phyloP scores from a whole-genome alignment of 305 asterid species.

The Ilex paraguariensis region DNA sequence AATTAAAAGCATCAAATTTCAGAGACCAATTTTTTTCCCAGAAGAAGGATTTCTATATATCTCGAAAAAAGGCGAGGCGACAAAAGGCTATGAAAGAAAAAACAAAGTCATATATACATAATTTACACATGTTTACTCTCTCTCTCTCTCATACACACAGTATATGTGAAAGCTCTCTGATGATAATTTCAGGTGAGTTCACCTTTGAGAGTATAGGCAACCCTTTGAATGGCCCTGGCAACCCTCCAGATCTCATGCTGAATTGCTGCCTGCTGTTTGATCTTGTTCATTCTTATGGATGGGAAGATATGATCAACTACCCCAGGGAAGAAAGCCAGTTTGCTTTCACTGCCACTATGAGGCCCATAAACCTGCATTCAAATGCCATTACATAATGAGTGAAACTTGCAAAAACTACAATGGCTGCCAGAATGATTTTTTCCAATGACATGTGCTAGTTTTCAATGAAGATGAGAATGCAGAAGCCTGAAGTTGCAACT shows the following conservation, averaged over 20 bases:
- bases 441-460: too few relatives aligned
- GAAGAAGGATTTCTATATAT: too few relatives aligned
- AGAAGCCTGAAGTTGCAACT: too few relatives aligned
- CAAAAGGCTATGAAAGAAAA: too few relatives aligned
- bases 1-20: too few relatives aligned
- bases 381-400: background rate
- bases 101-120: too few relatives aligned
- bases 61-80: too few relatives aligned
- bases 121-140: too few relatives aligned
- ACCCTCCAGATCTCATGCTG: slow-evolving; percentile 84
- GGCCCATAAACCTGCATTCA: slow-evolving; percentile 81
- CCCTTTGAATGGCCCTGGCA: slow-evolving; percentile 79
- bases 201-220: slow-evolving; percentile 56
- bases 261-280: slow-evolving; percentile 27
- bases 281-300: slow-evolving; percentile 16
- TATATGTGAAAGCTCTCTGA: too few relatives aligned
- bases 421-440: background rate
- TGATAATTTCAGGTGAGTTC: slow-evolving; percentile 32
- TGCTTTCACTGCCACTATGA: slow-evolving; percentile 29
- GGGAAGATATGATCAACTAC: slow-evolving; percentile 41
- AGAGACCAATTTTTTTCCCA: too few relatives aligned
- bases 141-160: too few relatives aligned
- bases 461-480: too few relatives aligned
- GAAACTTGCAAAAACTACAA: background rate
- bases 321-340: slow-evolving; percentile 71